Evolutionary conservation across 2,329 filamentous ascomycete species (phyloP), one percentile per base, ranked within the genome.

Genomic region (Daldinia sp.): DNA sequence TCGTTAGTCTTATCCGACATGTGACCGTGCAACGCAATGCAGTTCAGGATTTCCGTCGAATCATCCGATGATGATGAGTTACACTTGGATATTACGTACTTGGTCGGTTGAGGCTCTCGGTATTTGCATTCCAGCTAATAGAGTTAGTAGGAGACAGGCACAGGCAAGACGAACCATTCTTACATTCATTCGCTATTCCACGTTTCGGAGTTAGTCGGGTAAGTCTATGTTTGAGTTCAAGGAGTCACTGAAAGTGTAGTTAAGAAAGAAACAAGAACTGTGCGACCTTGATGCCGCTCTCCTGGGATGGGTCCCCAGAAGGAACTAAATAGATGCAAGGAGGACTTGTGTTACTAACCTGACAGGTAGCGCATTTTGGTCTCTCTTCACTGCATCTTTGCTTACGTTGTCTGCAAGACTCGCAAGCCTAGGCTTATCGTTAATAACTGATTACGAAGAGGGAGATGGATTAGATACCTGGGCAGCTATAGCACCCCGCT

Each of bases 321-420:
- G 56, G 53, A 41, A 23, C 33, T 50, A 35, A 54, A 46, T 35
- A 50, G 57, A 55, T 46, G 37, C 26, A 62, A 46, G 37, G 58
- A 46, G 46, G 64, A 48, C 54, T 48, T 58, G 68, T 53, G 58
- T 61, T 63, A 71, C 69, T 71, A 55, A 71, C 69, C 67, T 73
- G 71, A 76, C 88, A 91, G 15, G 86, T 85, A 63, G 85, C 81
- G 75, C 89, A 91, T 77, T 87, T 88, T 18, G 88, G 88, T 62
- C 87, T 81, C 73, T 84, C 81, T 76, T 90, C 88, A 75, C 90
- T 88, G 78, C 89, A 91, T 80, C 86, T 88, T 72, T 89, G 88
- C 78, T 90, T 91, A 71, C 88, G 86, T 57, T 77, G 79, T 55
- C 87, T 84, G 76, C 87, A 89, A 33, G 83, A 88, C 73, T 89